These are phyloP conservation scores for Grifola frondosa DNA, from an alignment of 1,284 basidiomycete species.

Conservation along the genomic window DNA sequence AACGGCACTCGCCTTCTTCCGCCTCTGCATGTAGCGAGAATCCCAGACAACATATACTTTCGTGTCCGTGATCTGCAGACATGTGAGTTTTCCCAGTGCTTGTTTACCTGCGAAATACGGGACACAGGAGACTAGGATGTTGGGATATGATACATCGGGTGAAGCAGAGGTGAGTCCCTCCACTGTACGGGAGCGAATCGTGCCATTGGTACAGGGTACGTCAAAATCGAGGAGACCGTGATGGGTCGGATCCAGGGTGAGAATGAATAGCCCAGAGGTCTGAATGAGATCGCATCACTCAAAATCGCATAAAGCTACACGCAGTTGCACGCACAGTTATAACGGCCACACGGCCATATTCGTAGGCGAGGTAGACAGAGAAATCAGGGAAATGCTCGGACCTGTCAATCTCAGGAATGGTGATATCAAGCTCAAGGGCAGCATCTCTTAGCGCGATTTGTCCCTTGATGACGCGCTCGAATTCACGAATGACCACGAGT, in stretches of 20 bases:
- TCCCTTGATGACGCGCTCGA: slow-evolving; percentile 42
- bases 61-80: slow-evolving; percentile 55
- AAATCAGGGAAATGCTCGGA: slow-evolving; percentile 8
- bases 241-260: slow-evolving; percentile 23
- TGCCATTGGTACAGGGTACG: slow-evolving; percentile 13
- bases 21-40: slow-evolving; percentile 19
- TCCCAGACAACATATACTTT: slow-evolving; percentile 29
- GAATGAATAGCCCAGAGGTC: slow-evolving; percentile 40
- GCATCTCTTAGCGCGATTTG: slow-evolving; percentile 36
- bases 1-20: no score
- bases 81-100: slow-evolving; percentile 41
- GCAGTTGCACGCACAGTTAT: slow-evolving; percentile 43
- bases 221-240: slow-evolving; percentile 17
- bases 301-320: not conserved
- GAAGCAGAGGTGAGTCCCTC: slow-evolving; percentile 7
- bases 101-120: slow-evolving; percentile 38
- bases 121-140: slow-evolving; percentile 35
- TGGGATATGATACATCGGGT: slow-evolving; percentile 19
- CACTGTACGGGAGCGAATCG: slow-evolving; percentile 17
- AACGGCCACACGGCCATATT: slow-evolving; percentile 47
- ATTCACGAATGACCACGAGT: slow-evolving; percentile 53
- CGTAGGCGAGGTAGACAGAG: slow-evolving; percentile 54
- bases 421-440: slow-evolving; percentile 44
- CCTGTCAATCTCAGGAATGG: slow-evolving; percentile 5
- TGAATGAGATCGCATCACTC: slow-evolving; percentile 28